Conservation (phyloP, 305 asterid species). For the Withania somnifera region DNA sequence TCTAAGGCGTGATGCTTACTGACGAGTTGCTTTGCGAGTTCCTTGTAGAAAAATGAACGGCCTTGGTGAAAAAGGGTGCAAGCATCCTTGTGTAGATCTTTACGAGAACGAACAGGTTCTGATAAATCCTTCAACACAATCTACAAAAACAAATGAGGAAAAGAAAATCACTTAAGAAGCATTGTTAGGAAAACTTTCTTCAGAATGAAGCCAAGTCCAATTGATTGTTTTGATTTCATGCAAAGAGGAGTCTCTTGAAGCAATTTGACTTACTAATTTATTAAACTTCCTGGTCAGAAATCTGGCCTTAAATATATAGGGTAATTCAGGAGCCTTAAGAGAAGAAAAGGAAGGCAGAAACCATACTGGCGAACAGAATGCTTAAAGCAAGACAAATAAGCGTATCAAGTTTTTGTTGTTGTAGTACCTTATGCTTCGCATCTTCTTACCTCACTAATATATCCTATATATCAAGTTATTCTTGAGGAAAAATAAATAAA, state of each 20-base stretch:
- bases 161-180: background rate
- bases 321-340: background rate
- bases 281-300: background rate
- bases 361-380: background rate
- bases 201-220: background rate
- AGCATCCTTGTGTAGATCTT: slow-evolving; percentile 98
- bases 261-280: background rate
- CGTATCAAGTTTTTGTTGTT: background rate
- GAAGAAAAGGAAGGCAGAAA: background rate
- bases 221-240: background rate
- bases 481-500: background rate
- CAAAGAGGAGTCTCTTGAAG: background rate
- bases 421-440: background rate
- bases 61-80: slow-evolving; percentile 74
- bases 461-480: background rate
- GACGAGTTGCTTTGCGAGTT: slow-evolving; percentile 77
- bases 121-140: slow-evolving; percentile 91
- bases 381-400: background rate
- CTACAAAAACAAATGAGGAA: slow-evolving; percentile 26
- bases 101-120: slow-evolving; percentile 96
- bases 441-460: background rate
- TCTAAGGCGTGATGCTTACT: slow-evolving; percentile 88
- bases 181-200: background rate
- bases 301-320: background rate
- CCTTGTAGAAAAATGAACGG: slow-evolving; percentile 72